Percentiles rank a stretch among this genome's conserved stretches.
Conservation (phyloP, 805 yeast genomes). For the Cyberlindnera americana region DNA sequence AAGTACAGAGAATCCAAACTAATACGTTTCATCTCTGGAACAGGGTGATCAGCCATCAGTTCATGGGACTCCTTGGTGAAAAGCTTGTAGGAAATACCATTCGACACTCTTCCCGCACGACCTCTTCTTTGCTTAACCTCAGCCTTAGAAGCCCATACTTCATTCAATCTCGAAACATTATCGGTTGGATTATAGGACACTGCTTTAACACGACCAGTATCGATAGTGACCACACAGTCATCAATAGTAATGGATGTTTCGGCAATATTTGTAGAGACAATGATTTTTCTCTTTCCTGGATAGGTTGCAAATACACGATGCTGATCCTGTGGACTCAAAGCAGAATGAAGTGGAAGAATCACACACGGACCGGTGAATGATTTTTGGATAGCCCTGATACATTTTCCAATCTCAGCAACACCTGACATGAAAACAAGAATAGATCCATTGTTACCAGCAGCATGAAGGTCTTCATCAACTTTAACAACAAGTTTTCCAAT, state of each 20-base stretch:
- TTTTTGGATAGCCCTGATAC: constrained; percentile 41
- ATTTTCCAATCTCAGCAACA: constrained; percentile 75
- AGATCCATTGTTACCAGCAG: constrained; percentile 55
- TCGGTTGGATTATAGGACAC: constrained; percentile 64
- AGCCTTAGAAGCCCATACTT: constrained; percentile 86
- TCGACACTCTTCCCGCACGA: constrained; percentile 94
- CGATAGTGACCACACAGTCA: constrained; percentile 90
- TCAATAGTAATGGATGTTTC: constrained; percentile 97
- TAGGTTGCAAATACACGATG: constrained; percentile 63
- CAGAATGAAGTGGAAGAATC: constrained; percentile 82
- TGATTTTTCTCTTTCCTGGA: constrained; percentile 66
- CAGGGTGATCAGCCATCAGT: constrained; percentile 65
- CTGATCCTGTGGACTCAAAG: constrained; percentile 79
- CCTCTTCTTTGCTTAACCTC: constrained; percentile 91
- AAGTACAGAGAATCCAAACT: constrained; percentile 80
- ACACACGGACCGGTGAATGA: constrained; percentile 30
- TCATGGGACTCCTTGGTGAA: constrained; percentile 62
- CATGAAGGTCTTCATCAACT: constrained; percentile 46
- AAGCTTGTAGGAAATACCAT: constrained; percentile 78
- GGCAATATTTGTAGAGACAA: constrained; percentile 89
- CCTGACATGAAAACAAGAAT: constrained; percentile 88
- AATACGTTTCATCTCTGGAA: constrained; percentile 86
- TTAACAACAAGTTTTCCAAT: constrained; percentile 51
- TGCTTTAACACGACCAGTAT: constrained; percentile 80
- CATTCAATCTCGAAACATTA: constrained; percentile 69